These are phyloP conservation scores for Podaxis mareebaensis DNA, from an alignment of 768 basidiomycete species.

Conservation along the genomic window DNA sequence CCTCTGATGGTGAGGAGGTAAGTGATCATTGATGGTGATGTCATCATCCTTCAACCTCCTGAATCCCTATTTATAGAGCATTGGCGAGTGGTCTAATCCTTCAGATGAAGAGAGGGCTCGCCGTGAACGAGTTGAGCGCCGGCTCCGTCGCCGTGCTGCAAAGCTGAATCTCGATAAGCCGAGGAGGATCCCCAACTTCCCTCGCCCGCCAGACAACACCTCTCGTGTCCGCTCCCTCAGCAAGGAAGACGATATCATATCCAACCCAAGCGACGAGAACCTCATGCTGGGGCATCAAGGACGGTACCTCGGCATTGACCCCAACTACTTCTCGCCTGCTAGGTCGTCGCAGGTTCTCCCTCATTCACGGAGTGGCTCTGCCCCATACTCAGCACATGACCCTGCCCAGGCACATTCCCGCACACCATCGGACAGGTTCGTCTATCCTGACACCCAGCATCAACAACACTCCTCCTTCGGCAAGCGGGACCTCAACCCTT, in stretches of 20 bases:
- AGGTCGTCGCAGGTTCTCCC: slow-evolving; percentile 48
- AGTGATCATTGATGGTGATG: slow-evolving; percentile 22
- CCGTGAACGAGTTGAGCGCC: slow-evolving; percentile 62
- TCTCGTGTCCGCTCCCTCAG: slow-evolving; percentile 37
- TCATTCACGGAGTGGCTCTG: slow-evolving; percentile 66
- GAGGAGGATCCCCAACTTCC: slow-evolving; percentile 77
- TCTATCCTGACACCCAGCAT: slow-evolving; percentile 23
- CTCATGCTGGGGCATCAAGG: slow-evolving; percentile 25
- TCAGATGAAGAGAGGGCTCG: slow-evolving; percentile 87
- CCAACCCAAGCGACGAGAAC: slow-evolving; percentile 86
- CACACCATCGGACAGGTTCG: slow-evolving; percentile 39
- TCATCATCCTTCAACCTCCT: slow-evolving; percentile 7
- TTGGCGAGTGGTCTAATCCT: slow-evolving; percentile 89
- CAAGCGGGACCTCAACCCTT: slow-evolving; percentile 62
- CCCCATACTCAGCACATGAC: slow-evolving; percentile 60
- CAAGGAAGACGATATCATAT: slow-evolving; percentile 71
- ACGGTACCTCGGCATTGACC: slow-evolving; percentile 15
- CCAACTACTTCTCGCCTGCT: slow-evolving; percentile 12
- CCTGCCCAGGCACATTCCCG: slow-evolving; percentile 68
- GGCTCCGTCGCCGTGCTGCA: slow-evolving; percentile 49
- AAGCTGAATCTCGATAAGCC: slow-evolving; percentile 52
- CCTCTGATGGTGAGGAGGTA: slow-evolving; percentile 75
- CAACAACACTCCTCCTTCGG: slow-evolving; percentile 25
- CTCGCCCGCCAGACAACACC: slow-evolving; percentile 64
- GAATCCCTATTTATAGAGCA: slow-evolving; percentile 49